Conservation (phyloP, 2,329 filamentous ascomycete genomes). For the Nothophaeocryptopus gaeumannii region DNA sequence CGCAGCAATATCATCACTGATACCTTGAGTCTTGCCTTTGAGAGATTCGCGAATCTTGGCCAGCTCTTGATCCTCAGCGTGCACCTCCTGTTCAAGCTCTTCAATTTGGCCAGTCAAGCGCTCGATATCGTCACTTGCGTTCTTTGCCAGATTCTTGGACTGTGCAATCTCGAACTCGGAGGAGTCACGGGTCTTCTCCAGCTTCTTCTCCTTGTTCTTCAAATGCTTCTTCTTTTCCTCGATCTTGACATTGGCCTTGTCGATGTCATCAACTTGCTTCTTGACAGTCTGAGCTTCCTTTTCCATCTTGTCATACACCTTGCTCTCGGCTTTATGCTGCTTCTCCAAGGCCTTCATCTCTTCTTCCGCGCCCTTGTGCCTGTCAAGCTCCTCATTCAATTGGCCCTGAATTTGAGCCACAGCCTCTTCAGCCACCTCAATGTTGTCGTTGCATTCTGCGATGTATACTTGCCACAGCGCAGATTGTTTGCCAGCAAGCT, state of each 20-base stretch:
- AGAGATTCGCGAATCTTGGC: constrained; percentile 77
- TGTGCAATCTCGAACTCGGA: constrained; percentile 73
- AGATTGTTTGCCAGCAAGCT: constrained; percentile 83
- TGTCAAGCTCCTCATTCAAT: constrained; percentile 82
- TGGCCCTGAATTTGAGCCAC: constrained; percentile 86
- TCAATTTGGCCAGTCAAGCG: constrained; percentile 71
- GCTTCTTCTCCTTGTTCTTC: constrained; percentile 84
- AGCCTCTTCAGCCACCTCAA: constrained; percentile 83
- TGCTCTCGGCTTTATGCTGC: constrained; percentile 75
- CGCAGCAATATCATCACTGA: constrained; percentile 85
- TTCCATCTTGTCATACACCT: constrained; percentile 78
- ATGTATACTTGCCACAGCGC: constrained; percentile 90
- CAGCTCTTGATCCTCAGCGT: constrained; percentile 77
- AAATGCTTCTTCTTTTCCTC: constrained; percentile 98
- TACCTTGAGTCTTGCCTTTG: constrained; percentile 91
- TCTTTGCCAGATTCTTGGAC: constrained; percentile 72
- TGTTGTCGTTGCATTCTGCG: constrained; percentile 82
- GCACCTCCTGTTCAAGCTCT: constrained; percentile 71
- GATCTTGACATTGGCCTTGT: constrained; percentile 95
- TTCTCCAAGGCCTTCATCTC: constrained; percentile 87
- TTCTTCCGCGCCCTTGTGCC: constrained; percentile 84
- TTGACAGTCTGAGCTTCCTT: constrained; percentile 74
- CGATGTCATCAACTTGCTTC: constrained; percentile 88
- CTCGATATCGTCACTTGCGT: constrained; percentile 75
- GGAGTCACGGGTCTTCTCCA: constrained; percentile 79